Evolutionary conservation across 116 monocot species (phyloP), one percentile per base, ranked within the genome.

Genomic region (Cymodocea nodosa): DNA sequence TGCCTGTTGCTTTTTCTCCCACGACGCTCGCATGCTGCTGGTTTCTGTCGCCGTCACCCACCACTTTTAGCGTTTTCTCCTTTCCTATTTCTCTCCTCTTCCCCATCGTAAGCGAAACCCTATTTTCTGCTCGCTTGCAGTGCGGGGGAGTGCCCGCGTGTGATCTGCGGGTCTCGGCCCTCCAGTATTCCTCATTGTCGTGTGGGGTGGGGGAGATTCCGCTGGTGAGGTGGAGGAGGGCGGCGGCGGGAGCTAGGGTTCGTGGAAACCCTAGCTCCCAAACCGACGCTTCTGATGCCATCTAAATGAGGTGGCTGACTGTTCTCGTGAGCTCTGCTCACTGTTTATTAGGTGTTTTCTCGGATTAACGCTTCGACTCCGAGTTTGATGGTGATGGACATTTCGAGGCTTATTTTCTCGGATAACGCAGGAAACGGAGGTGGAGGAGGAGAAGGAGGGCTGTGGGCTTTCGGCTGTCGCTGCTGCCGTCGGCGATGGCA

Each of bases 181-280:
- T 17, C 53, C 15, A 11, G 53, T 15, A 36, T 61, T 34, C 30
- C 35, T 12, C n/a, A 16, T 61, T 61, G 23, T 61, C 61, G 37
- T 48, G n/a, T 3, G 49, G 19, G 64, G 10, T 18, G 36, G 18
- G 18, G 23, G 30, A 20, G 49, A 64, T 64, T 40, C 49, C 30
- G 30, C 30, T 30, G 30, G 30, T 54, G 15, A 24, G 14, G 22
- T 67, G 20, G 18, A 15, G 39, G 7, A 30, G 30, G 65, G 40
- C 35, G 66, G 66, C 66, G 66, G 66, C 66, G 66, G 52, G 17
- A 23, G 30, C 35, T 67, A 67, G 66, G 66, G 66, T 67, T 67
- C 13, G 64, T 18, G 40, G 48, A 63, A 64, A 64, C 49, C 64
- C 50, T 64, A 64, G 23, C 62, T 36, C 62, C 50, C 64, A 13